Evolutionary conservation across 2,329 filamentous ascomycete species (phyloP), one percentile per base, ranked within the genome.

Genomic region (Aspergillus bombycis): DNA sequence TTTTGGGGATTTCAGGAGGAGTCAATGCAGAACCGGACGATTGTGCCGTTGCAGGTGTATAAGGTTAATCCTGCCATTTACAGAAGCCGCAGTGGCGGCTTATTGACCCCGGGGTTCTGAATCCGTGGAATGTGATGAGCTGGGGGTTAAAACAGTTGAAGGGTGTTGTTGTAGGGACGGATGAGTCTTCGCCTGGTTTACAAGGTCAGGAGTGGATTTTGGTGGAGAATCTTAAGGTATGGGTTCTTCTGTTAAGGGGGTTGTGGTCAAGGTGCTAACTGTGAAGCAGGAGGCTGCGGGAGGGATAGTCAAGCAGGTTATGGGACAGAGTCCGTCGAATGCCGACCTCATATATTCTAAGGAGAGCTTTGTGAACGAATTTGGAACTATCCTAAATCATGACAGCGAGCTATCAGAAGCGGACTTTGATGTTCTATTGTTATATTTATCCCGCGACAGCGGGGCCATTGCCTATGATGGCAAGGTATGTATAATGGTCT

Each of bases 111-210:
- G 69, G 68, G 10, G 71, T 71, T 12, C 83, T 87, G 1, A 82
- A 89, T 59, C 88, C 92, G 2, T 91, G 89, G 87, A 84, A 85
- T 60, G 84, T 94, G 6, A 77, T 95, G 68, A 85, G 85, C 11
- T 97, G 94, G 93, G 88, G 91, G 0, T 77, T 94, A 65, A 85
- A 86, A 60, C 89, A 91, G 72, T 76, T 93, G 19, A 91, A 91
- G 1, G 78, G 78, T 1, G 65, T 78, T 38, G 78, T 93, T 4
- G 75, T 84, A 3, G 84, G 85, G 4, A 75, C 77, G 34, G 64
- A 67, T 3, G 75, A 75, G 16, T 73, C 70, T 12, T 70, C 74
- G 2, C 70, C 75, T 3, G 74, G 67, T 53, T 63, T 84, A 53
- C 78, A 76, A 58, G 72, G 70, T 12, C 81, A 79, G 60, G 76